A percentile compares a stretch with the other conserved stretches of the same genome.
These are phyloP conservation scores for Fusarium chlamydosporum DNA, from an alignment of 2,329 filamentous ascomycete species.

Conservation along the genomic window DNA sequence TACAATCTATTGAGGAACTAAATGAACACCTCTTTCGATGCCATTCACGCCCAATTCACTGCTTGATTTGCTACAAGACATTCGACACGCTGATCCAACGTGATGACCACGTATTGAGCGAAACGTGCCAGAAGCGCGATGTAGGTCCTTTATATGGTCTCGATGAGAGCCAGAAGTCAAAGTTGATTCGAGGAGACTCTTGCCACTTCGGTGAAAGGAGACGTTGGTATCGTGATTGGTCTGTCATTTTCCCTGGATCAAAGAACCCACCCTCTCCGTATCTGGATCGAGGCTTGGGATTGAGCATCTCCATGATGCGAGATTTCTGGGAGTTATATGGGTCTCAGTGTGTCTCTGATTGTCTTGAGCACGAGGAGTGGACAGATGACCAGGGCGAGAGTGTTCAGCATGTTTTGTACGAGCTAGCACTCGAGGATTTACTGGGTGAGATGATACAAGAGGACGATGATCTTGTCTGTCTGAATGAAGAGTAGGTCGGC, in stretches of 20 bases:
- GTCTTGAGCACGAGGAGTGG: neutral
- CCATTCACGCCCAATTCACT: neutral
- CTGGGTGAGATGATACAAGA: neutral
- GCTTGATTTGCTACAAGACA: neutral
- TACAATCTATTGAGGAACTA: neutral
- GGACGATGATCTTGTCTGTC: neutral
- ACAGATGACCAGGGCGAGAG: neutral
- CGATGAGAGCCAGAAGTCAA: neutral
- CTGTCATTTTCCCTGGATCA: neutral
- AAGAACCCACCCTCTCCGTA: neutral
- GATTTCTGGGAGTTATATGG: slow-evolving; percentile 3
- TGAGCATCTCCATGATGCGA: neutral
- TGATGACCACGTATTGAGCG: slow-evolving; percentile 7
- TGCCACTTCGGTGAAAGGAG: neutral
- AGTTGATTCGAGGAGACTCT: neutral
- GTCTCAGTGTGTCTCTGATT: neutral
- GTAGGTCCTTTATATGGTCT: neutral
- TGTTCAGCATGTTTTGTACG: neutral
- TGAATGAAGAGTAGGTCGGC: neutral
- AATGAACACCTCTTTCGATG: slow-evolving; percentile 1
- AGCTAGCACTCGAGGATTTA: slow-evolving; percentile 1
- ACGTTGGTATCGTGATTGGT: neutral
- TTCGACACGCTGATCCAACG: slow-evolving; percentile 5
- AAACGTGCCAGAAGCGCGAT: neutral
- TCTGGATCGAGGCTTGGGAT: neutral